Evolutionary conservation across 2,329 filamentous ascomycete genomes (phyloP), one percentile per base, ranked within the genome.

Genomic region (Ceratocystis destructans): DNA sequence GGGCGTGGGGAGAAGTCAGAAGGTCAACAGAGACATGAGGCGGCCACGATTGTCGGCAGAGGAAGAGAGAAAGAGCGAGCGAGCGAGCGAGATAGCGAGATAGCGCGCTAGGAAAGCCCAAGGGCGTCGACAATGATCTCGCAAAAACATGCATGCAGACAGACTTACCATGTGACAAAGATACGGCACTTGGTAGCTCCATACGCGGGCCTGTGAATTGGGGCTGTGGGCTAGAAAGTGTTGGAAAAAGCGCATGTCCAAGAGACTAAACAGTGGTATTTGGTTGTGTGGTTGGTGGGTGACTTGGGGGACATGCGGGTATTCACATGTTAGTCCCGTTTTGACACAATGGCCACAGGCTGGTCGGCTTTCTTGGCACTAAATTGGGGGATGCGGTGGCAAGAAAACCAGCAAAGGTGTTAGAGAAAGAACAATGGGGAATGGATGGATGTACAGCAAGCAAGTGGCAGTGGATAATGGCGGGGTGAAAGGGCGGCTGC

Each of bases 231-330:
- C 85, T 17, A 87, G 74, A 70, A 87, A 87, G 72, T 87, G 83
- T 72, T 87, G 85, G 70, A 87, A 87, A 72, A 87, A 81, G 46
- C 84, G 81, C 84, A 88, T 86, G 70, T 87, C 85, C 62, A 83
- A 80, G 66, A 85, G 70, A 64, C 78, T 83, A 71, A 86, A 85
- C 0, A 84, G 73, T 2, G 81, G 82, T n/a, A 83, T 78, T 69
- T 82, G 81, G 69, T 80, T 75, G 69, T 81, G 79, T n/a, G 82
- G 81, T 80, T 83, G 69, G 66, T 83, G 80, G 17, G 76, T 76
- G 45, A 83, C 77, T 64, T 77, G 77, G 6, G 80, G 79, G 25
- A 74, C 69, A 6, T 77, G 73, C 3, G 85, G 84, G 72, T 87
- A 87, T 72, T 84, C 81, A 75, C 85, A 87, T 63, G 80, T 79